Base-by-base conservation (phyloP, 139 green algal genomes). In the Diplosphaera chodatii region DNA sequence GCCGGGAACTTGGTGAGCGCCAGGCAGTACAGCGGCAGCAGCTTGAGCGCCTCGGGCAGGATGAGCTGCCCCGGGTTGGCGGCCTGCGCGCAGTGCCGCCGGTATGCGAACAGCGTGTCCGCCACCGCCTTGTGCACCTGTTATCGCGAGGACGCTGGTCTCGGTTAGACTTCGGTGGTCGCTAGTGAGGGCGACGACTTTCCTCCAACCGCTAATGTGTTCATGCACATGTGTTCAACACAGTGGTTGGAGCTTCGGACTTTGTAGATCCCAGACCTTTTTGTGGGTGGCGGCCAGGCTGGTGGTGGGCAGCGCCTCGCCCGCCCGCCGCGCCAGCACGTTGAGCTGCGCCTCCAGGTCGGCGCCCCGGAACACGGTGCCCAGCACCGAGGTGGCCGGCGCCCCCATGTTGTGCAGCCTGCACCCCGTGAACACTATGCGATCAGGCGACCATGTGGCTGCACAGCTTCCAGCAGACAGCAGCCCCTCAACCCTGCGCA, bases 1-100 rank as follows among this genome's bases (percentile, higher is more conserved):
- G 75, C 75, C 32, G 80, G 66, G 15, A 74, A 77, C 82, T 97
- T 97, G 66, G 86, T 79, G 32, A 96, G 74, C 28, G 79, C 80
- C 62, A 96, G 79, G 32, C 76, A 80, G 80, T 91, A 96, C 32
- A 96, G 80, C 20, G 92, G 92, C 77, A 96, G 80, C 73, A 97
- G 83, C 84, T 97, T 96, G 56, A 97, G 81, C 22, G 89, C 85
- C 80, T 97, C 91, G 0, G 92, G 92, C 64, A 97, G 82, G 68
- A 97, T 95, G 64, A 97, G 89, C 82, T 97, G 92, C 13, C 80
- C 85, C 1, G 74, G 69, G 32, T 64, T 73, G 55, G 79, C 73
- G 25, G 76, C 30, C 23, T 32, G 68, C 32, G 90, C 86, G 76
- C 90, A 96, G 77, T 95, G 84, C 66, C 87, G 87, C 71, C 90